phyloP scores from a whole-genome alignment of 2,329 filamentous ascomycete genomes.

The Berkeleyomyces basicola region DNA sequence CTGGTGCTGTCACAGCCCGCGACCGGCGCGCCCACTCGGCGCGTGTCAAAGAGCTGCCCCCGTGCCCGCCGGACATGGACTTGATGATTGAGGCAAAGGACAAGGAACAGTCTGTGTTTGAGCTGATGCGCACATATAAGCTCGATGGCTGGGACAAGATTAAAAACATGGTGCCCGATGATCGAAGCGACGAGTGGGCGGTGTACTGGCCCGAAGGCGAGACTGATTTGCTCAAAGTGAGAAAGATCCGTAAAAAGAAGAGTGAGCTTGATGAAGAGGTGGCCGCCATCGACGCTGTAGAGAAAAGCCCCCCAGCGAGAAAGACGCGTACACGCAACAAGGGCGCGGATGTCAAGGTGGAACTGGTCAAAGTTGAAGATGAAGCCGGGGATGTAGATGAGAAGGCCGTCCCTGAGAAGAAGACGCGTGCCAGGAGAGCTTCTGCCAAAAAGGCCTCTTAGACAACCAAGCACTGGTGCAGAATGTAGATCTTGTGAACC shows the following conservation, averaged over 20 bases:
- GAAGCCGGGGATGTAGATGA: background rate
- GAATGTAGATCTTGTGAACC: background rate
- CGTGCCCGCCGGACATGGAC: slow-evolving; percentile 70
- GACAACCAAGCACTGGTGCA: background rate
- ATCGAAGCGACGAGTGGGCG: slow-evolving; percentile 10
- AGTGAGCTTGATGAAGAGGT: slow-evolving; percentile 20
- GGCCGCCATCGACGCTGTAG: slow-evolving; percentile 15
- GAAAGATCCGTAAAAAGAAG: slow-evolving; percentile 47
- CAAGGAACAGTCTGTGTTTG: slow-evolving; percentile 92
- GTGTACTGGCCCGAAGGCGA: slow-evolving; percentile 60
- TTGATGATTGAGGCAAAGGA: slow-evolving; percentile 99
- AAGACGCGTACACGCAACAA: background rate
- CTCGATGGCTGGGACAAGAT: slow-evolving; percentile 63
- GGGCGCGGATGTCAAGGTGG: background rate
- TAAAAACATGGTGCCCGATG: slow-evolving; percentile 59
- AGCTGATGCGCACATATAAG: slow-evolving; percentile 77
- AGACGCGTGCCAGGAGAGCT: background rate
- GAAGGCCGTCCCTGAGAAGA: background rate
- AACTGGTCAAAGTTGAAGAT: background rate
- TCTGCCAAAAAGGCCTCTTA: background rate
- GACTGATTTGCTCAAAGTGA: slow-evolving; percentile 77
- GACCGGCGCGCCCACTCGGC: slow-evolving; percentile 76
- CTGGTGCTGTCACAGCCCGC: slow-evolving; percentile 29
- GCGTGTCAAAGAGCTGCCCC: slow-evolving; percentile 62
- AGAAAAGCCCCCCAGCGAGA: background rate